Evolutionary conservation across 805 yeast genomes (phyloP).

Genomic region (Saturnispora zaruensis): DNA sequence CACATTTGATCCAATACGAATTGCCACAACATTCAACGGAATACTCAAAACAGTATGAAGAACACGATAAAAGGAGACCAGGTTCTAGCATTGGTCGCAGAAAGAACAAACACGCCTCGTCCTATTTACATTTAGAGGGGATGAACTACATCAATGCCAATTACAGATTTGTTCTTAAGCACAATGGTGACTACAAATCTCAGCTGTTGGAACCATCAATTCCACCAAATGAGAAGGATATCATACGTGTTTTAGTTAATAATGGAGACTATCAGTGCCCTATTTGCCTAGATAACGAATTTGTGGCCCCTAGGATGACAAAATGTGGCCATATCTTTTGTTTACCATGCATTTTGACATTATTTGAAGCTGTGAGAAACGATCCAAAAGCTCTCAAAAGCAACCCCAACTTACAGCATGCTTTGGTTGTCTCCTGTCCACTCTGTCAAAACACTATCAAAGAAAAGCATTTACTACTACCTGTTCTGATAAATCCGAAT

Average conservation of each 20-base stretch:
- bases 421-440: constrained; percentile 45
- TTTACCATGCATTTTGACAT: constrained; percentile 66
- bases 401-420: constrained; percentile 27
- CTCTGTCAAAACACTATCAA: constrained; percentile 56
- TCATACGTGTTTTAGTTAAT: constrained; percentile 68
- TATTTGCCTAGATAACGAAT: constrained; percentile 75
- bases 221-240: constrained; percentile 51
- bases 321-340: constrained; percentile 93
- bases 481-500: constrained; percentile 43
- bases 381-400: constrained; percentile 8
- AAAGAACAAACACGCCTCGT: neutral
- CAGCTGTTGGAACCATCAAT: constrained; percentile 68
- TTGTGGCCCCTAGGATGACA: constrained; percentile 91
- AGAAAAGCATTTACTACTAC: constrained; percentile 48
- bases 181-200: constrained; percentile 42
- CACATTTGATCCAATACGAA: constrained; percentile 57
- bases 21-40: constrained; percentile 27
- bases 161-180: constrained; percentile 75
- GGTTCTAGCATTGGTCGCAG: constrained; percentile 20
- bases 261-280: constrained; percentile 71
- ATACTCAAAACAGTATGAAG: neutral
- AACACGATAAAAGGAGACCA: constrained; percentile 8
- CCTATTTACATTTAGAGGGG: constrained; percentile 44
- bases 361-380: constrained; percentile 41
- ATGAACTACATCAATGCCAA: constrained; percentile 72